Conservation (phyloP, 176 grass and related monocot species). For the Aegilops sharonensis region DNA sequence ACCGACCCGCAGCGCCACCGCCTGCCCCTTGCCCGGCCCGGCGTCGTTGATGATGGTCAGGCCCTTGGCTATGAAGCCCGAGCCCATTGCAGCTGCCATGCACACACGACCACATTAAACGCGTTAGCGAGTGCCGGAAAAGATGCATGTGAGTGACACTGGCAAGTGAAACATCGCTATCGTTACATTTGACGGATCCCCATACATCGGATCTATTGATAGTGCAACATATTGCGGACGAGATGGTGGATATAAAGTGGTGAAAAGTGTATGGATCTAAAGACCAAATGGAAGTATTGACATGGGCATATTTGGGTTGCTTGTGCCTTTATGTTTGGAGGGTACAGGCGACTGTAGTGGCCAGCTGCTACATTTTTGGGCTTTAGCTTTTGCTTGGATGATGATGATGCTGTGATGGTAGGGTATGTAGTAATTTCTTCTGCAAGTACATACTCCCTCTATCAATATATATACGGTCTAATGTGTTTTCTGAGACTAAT, state of each 20-base stretch:
- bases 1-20: constrained; percentile 59
- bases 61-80: constrained; percentile 70
- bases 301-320: constrained; percentile 23
- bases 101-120: neutral
- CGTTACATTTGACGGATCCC: neutral
- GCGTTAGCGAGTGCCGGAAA: neutral
- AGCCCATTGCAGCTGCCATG: constrained; percentile 56
- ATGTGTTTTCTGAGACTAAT: too few species aligned
- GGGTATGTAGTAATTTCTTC: neutral
- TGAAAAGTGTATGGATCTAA: neutral
- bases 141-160: neutral
- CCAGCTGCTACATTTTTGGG: neutral
- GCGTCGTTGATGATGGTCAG: constrained; percentile 68
- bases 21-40: constrained; percentile 59
- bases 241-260: neutral
- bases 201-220: neutral
- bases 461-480: too few species aligned
- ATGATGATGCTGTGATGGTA: neutral
- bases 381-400: neutral
- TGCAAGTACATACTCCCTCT: neutral
- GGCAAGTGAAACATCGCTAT: constrained; percentile 13
- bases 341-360: neutral
- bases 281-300: constrained; percentile 16
- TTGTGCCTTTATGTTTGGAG: neutral
- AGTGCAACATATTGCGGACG: neutral